phyloP scores from a whole-genome alignment of 306 rosid species.

The Begonia peltatifolia region DNA sequence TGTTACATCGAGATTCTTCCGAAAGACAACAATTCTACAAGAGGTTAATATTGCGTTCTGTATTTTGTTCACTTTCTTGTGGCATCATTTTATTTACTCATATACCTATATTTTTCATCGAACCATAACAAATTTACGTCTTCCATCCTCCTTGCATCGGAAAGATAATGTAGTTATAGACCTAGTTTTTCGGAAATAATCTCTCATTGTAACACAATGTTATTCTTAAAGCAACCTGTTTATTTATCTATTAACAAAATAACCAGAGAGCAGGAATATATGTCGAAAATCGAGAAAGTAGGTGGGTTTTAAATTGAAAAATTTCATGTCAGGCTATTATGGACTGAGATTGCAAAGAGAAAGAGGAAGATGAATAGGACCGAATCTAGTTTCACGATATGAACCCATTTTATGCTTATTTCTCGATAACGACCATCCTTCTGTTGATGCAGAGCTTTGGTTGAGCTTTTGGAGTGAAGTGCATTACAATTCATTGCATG shows the following conservation, averaged over 20 bases:
- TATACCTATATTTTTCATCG: neutral
- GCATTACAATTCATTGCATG: constrained; percentile 79
- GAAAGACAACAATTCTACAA: constrained; percentile 39
- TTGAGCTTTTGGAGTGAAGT: constrained; percentile 99
- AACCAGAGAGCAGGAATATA: neutral
- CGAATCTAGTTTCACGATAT: neutral
- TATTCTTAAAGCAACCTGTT: too few species aligned
- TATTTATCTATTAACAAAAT: too few species aligned
- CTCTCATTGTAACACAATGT: too few species aligned
- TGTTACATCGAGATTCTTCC: constrained; percentile 89
- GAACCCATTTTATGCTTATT: neutral
- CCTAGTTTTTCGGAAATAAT: too few species aligned
- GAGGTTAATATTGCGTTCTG: constrained; percentile 34
- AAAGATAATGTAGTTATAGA: too few species aligned
- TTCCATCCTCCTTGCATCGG: too few species aligned
- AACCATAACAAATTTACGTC: neutral
- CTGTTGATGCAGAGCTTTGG: constrained; percentile 54
- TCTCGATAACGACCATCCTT: constrained; percentile 1
- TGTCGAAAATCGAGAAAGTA: neutral
- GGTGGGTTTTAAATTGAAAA: too few species aligned
- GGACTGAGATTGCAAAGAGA: neutral
- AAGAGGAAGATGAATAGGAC: neutral
- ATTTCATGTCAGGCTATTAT: neutral
- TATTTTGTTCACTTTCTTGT: neutral
- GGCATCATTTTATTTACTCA: neutral